phyloP scores from a whole-genome alignment of 1,284 basidiomycete genomes.

The Sporisorium graminicola region DNA sequence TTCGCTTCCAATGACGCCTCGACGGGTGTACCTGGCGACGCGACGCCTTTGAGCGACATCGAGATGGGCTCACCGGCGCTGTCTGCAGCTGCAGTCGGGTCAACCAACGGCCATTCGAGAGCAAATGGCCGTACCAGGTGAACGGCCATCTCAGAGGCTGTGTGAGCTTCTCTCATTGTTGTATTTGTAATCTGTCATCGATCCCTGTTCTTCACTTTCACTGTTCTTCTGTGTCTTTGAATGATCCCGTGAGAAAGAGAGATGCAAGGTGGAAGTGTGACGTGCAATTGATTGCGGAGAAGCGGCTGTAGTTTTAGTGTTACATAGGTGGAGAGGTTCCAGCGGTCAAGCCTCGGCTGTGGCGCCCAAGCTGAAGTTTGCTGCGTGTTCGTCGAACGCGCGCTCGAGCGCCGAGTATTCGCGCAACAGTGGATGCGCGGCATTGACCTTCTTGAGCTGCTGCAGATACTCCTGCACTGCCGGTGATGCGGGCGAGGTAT shows the following conservation, averaged over 20 bases:
- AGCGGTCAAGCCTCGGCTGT: slow-evolving; percentile 18
- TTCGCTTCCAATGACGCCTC: background rate
- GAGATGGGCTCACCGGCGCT: slow-evolving; percentile 46
- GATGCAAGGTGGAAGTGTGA: background rate
- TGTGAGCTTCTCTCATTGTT: slow-evolving; percentile 1
- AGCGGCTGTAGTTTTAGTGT: background rate
- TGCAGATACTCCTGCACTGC: slow-evolving; percentile 10
- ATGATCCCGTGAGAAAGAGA: too few species aligned
- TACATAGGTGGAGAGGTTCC: background rate
- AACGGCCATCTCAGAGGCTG: background rate
- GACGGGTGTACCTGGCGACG: slow-evolving; percentile 22
- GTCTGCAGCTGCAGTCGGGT: slow-evolving; percentile 15
- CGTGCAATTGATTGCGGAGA: background rate
- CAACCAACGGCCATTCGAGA: slow-evolving; percentile 19
- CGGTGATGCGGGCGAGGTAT: background rate
- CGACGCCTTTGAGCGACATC: slow-evolving; percentile 40
- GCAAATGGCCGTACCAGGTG: slow-evolving; percentile 24
- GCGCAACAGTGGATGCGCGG: slow-evolving; percentile 27
- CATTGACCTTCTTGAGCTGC: slow-evolving; percentile 24
- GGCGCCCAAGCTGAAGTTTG: slow-evolving; percentile 26
- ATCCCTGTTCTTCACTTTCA: background rate
- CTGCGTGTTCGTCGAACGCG: slow-evolving; percentile 29
- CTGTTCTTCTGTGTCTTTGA: background rate
- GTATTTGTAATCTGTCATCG: slow-evolving; percentile 31
- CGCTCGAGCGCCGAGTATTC: slow-evolving; percentile 29